phyloP scores from a whole-genome alignment of 805 yeast species.

The Isabelozyma pseudorhagii region DNA sequence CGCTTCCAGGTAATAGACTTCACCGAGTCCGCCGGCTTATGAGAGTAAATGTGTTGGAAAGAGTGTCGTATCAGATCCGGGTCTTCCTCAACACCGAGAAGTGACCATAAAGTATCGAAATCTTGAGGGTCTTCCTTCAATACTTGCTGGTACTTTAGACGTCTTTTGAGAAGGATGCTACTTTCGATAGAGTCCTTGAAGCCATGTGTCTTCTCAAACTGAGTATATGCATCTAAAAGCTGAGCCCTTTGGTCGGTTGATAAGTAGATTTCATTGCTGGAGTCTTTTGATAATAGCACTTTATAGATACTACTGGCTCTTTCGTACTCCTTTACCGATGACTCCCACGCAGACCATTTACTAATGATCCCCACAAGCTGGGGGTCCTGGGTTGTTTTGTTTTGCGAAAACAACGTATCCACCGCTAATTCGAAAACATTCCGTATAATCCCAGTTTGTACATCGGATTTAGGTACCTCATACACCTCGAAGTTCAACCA shows the following conservation, averaged over 20 bases:
- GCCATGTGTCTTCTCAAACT: conserved; percentile 68
- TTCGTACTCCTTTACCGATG: conserved; percentile 54
- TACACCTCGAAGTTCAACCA: conserved; percentile 74
- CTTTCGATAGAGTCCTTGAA: conserved; percentile 49
- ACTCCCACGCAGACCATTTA: conserved; percentile 74
- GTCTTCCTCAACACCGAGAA: conserved; percentile 43
- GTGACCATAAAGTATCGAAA: conserved; percentile 83
- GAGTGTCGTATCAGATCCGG: conserved; percentile 6
- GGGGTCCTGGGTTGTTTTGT: conserved; percentile 12
- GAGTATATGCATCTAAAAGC: conserved; percentile 38
- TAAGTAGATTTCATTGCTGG: conserved; percentile 10
- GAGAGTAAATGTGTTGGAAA: conserved; percentile 17
- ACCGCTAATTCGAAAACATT: conserved; percentile 66
- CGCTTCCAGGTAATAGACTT: conserved; percentile 56
- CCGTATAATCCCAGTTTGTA: conserved; percentile 47
- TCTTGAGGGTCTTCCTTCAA: conserved; percentile 49
- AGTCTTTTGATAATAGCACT: conserved; percentile 39
- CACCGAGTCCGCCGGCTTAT: conserved; percentile 35
- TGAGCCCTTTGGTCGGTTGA: conserved; percentile 31
- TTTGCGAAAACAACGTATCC: conserved; percentile 43
- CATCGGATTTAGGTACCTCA: conserved; percentile 6
- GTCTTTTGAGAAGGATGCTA: conserved; percentile 53
- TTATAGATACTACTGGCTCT: conserved; percentile 59
- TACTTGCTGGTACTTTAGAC: conserved; percentile 49
- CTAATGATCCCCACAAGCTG: conserved; percentile 35